A percentile compares a stretch with the other conserved stretches of the same genome.
Conservation (phyloP, 2,329 filamentous ascomycete genomes). For the Fusarium denticulatum region DNA sequence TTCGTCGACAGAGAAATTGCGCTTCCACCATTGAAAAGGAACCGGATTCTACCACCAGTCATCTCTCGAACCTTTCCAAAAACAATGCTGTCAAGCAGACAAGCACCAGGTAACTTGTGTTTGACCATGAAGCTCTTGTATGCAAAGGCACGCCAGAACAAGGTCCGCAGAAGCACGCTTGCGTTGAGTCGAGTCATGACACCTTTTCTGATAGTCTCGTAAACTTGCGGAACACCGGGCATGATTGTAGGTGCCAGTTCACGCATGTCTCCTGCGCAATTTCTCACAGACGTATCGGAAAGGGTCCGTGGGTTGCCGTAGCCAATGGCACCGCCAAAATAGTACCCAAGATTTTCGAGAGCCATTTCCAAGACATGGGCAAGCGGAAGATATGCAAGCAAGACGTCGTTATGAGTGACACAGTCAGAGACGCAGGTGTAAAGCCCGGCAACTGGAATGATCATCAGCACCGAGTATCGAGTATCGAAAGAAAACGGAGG, state of each 20-base stretch:
- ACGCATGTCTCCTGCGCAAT: conserved; percentile 92
- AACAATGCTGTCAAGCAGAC: conserved; percentile 80
- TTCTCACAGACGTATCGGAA: conserved; percentile 83
- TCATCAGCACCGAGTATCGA: neutral
- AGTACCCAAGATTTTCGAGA: conserved; percentile 89
- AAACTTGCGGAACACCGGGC: conserved; percentile 93
- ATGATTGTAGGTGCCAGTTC: conserved; percentile 89
- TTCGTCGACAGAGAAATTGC: conserved; percentile 90
- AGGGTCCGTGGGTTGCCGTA: conserved; percentile 91
- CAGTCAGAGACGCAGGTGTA: conserved; percentile 79
- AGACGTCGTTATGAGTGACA: conserved; percentile 77
- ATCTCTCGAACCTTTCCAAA: conserved; percentile 91
- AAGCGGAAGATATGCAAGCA: conserved; percentile 91
- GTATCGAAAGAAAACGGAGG: no score
- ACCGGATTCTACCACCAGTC: conserved; percentile 85
- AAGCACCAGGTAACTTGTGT: conserved; percentile 71
- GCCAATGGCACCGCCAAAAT: conserved; percentile 88
- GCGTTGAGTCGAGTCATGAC: conserved; percentile 81
- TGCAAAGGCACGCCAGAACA: conserved; percentile 78
- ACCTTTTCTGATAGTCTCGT: conserved; percentile 97
- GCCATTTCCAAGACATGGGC: conserved; percentile 97
- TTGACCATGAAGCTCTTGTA: conserved; percentile 67
- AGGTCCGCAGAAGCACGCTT: conserved; percentile 71
- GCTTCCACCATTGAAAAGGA: conserved; percentile 93
- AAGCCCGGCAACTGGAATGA: conserved; percentile 74